These are phyloP conservation scores for Fusarium nelsonii DNA, from an alignment of 2,329 filamentous ascomycete genomes.

Conservation along the genomic window DNA sequence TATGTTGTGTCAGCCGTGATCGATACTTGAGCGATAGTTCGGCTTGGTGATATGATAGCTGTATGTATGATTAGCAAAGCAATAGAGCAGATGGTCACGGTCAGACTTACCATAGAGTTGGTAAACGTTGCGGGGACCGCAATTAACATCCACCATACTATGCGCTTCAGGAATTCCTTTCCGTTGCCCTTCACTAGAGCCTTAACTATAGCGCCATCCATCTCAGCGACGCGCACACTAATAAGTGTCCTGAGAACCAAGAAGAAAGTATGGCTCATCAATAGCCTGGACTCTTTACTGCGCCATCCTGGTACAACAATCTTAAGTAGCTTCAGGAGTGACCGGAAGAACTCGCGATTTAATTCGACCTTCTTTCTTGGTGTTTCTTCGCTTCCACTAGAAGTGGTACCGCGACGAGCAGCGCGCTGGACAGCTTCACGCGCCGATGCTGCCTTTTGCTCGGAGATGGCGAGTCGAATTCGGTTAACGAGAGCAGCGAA, in stretches of 20 bases:
- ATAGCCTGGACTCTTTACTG: conserved; percentile 86
- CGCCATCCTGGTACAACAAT: conserved; percentile 93
- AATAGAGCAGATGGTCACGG: background rate
- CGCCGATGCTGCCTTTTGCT: conserved; percentile 87
- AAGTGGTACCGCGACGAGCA: conserved; percentile 63
- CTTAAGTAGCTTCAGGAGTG: conserved; percentile 79
- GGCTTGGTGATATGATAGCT: conserved; percentile 97
- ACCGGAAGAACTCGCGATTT: conserved; percentile 84
- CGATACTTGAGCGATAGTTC: conserved; percentile 93
- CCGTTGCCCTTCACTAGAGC: conserved; percentile 91
- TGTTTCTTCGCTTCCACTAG: conserved; percentile 52
- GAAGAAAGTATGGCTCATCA: conserved; percentile 94
- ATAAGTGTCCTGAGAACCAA: conserved; percentile 90
- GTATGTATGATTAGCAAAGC: conserved; percentile 26
- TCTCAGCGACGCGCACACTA: conserved; percentile 93
- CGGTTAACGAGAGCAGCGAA: conserved; percentile 85
- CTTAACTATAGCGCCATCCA: conserved; percentile 94
- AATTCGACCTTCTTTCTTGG: conserved; percentile 87
- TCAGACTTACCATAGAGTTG: conserved; percentile 87
- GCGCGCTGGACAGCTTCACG: conserved; percentile 71
- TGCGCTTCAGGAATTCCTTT: conserved; percentile 85
- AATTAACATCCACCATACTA: conserved; percentile 99
- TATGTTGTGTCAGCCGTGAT: conserved; percentile 90
- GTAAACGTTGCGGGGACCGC: conserved; percentile 97
- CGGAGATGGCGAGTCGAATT: conserved; percentile 89